Evolutionary conservation across 345 rosid species (phyloP).

Genomic region (Arabidopsis suecica): DNA sequence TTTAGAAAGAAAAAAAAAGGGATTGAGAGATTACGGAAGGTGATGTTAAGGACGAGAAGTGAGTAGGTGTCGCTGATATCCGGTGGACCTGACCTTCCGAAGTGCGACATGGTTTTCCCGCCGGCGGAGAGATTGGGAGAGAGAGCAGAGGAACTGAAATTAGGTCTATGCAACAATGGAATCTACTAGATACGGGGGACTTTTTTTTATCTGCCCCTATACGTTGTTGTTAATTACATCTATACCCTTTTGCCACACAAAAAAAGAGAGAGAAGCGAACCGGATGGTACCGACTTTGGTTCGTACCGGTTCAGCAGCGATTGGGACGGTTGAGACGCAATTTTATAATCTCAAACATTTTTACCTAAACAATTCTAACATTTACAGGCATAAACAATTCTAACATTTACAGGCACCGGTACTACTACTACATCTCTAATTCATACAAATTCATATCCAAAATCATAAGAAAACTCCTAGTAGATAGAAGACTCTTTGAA

Average conservation of each 20-base stretch:
- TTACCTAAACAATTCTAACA: too few species aligned
- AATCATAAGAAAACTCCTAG: background rate
- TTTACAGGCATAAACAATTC: too few species aligned
- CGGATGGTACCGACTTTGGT: background rate
- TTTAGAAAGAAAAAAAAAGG: background rate
- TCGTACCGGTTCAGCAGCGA: constrained; percentile 15
- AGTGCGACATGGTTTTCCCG: constrained; percentile 66
- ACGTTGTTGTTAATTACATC: background rate
- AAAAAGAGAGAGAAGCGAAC: background rate
- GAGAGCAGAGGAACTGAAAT: background rate
- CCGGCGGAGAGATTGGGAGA: constrained; percentile 1
- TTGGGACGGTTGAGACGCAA: background rate
- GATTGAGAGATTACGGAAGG: constrained; percentile 62
- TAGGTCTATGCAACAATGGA: constrained; percentile 26
- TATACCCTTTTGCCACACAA: background rate
- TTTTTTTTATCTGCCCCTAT: background rate
- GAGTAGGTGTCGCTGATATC: constrained; percentile 76
- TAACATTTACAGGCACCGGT: too few species aligned
- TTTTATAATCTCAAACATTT: background rate
- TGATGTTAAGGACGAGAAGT: constrained; percentile 83
- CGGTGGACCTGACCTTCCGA: constrained; percentile 82
- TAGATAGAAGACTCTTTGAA: background rate
- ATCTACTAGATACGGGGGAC: background rate
- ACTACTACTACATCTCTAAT: background rate
- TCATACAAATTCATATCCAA: background rate